Evolutionary conservation across 169 alveolate genomes (phyloP).

Genomic region (Plasmodium malariae): DNA sequence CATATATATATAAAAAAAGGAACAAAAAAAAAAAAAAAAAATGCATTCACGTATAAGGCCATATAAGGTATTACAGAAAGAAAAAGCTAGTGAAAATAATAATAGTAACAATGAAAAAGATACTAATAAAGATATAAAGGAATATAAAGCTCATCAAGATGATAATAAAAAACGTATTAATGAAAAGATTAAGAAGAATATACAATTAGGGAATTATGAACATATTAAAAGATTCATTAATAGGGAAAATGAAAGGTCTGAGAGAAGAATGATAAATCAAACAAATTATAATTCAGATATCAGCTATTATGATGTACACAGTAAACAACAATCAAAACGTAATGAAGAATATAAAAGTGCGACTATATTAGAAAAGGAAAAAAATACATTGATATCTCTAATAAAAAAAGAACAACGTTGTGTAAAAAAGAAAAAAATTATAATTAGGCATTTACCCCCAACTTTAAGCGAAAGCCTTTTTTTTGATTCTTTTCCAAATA

Average conservation of each 20-base stretch:
- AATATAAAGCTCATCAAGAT: slow-evolving; percentile 8
- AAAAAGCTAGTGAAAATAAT: slow-evolving; percentile 12
- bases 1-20: too few relatives aligned
- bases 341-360: slow-evolving; percentile 21
- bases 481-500: slow-evolving; percentile 72
- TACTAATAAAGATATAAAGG: slow-evolving; percentile 32
- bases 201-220: slow-evolving; percentile 31
- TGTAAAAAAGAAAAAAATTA: slow-evolving; percentile 68
- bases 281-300: slow-evolving; percentile 20
- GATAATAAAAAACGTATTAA: slow-evolving; percentile 11
- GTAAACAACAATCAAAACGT: background rate
- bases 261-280: slow-evolving; percentile 18
- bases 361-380: slow-evolving; percentile 18
- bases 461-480: slow-evolving; percentile 66
- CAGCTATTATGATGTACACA: slow-evolving; percentile 22
- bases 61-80: slow-evolving; percentile 65
- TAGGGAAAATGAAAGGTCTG: slow-evolving; percentile 14
- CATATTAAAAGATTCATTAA: slow-evolving; percentile 14
- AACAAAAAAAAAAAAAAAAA: slow-evolving; percentile 17
- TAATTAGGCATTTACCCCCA: slow-evolving; percentile 74
- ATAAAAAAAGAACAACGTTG: slow-evolving; percentile 26
- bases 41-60: slow-evolving; percentile 62
- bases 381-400: slow-evolving; percentile 52
- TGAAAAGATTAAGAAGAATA: slow-evolving; percentile 35
- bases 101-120: slow-evolving; percentile 16